A percentile compares a stretch with the other conserved stretches of the same genome.
These are phyloP conservation scores for Sporothrix brunneoviolacea DNA, from an alignment of 2,329 filamentous ascomycete genomes.

Conservation along the genomic window DNA sequence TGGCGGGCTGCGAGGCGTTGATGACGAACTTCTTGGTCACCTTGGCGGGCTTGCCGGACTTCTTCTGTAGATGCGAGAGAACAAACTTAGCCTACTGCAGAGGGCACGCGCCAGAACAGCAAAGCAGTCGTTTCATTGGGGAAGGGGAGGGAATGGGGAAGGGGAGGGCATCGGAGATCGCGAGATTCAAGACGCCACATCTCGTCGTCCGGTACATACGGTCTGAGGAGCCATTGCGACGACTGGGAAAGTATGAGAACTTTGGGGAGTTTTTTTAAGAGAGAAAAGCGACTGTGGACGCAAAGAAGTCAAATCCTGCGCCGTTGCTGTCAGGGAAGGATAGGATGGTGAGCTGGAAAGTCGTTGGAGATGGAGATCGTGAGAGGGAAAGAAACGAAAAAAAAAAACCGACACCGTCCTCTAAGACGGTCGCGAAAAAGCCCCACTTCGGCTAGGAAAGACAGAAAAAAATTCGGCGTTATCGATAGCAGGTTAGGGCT, in stretches of 20 bases:
- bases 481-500: constrained; percentile 8
- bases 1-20: constrained; percentile 96
- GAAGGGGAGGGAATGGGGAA: not conserved
- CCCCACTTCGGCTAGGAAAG: constrained; percentile 10
- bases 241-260: not conserved
- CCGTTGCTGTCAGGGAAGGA: constrained; percentile 29
- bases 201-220: constrained; percentile 63
- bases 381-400: constrained; percentile 2
- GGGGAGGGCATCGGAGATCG: not conserved
- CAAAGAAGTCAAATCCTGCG: constrained; percentile 80
- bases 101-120: constrained; percentile 61
- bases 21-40: constrained; percentile 97
- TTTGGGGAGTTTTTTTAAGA: constrained; percentile 30
- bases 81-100: constrained; percentile 92
- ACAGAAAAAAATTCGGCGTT: not conserved
- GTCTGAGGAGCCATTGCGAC: constrained; percentile 74
- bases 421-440: constrained; percentile 8
- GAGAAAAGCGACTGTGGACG: constrained; percentile 32
- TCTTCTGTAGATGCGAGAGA: constrained; percentile 50
- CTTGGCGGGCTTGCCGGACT: constrained; percentile 63
- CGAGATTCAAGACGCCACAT: too few species aligned
- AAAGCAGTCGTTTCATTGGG: constrained; percentile 60
- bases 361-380: constrained; percentile 11
- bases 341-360: constrained; percentile 9
- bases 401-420: not conserved